Evolutionary conservation across 805 yeast species (phyloP).

Genomic region (Soucietia sequanensis): DNA sequence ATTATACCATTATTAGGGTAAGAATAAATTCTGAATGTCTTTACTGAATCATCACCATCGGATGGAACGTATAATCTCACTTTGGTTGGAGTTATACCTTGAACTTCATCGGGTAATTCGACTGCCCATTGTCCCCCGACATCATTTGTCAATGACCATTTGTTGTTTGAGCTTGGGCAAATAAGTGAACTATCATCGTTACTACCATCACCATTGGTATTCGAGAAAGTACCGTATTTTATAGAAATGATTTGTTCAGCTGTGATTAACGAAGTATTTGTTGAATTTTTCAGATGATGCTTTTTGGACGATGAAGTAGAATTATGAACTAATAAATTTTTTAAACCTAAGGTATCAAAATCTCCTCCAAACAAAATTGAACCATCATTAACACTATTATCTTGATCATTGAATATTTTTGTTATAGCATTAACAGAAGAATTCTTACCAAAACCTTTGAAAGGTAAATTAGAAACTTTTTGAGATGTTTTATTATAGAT

Average conservation of each 20-base stretch:
- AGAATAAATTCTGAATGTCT: conserved; percentile 70
- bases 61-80: conserved; percentile 67
- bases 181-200: conserved; percentile 35
- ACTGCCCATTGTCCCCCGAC: conserved; percentile 67
- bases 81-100: conserved; percentile 62
- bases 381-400: conserved; percentile 26
- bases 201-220: conserved; percentile 39
- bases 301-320: conserved; percentile 22
- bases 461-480: conserved; percentile 51
- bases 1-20: conserved; percentile 83
- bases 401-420: conserved; percentile 36
- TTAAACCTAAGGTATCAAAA: conserved; percentile 61
- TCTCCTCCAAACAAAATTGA: conserved; percentile 77
- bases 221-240: conserved; percentile 51
- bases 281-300: conserved; percentile 21
- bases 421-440: conserved; percentile 63
- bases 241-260: conserved; percentile 64
- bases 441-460: conserved; percentile 70
- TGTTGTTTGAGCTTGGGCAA: conserved; percentile 54
- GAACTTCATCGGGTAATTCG: conserved; percentile 49
- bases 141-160: conserved; percentile 53
- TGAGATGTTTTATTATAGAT: conserved; percentile 53
- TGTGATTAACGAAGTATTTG: conserved; percentile 42
- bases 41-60: conserved; percentile 47
- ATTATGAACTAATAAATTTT: conserved; percentile 39